These are phyloP conservation scores for Auricularia auricula-judae DNA, from an alignment of 768 basidiomycete genomes.

Conservation along the genomic window DNA sequence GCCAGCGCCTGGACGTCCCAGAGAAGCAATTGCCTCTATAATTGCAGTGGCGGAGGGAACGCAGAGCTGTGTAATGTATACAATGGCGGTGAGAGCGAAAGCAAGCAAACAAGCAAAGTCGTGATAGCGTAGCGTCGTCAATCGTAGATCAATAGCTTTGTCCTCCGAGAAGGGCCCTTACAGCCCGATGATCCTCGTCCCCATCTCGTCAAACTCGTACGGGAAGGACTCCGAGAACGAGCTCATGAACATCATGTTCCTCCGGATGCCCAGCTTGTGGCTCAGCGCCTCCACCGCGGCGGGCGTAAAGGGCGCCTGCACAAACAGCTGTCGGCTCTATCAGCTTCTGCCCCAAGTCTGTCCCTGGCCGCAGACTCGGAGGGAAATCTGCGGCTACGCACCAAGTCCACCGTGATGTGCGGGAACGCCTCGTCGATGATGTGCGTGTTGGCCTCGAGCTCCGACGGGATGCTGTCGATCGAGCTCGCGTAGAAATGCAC, in stretches of 20 bases:
- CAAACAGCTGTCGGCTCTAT: conserved; percentile 27
- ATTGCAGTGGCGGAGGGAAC: no score
- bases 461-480: conserved; percentile 42
- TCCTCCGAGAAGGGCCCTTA: neutral
- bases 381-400: conserved; percentile 16
- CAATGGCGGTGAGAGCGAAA: no score
- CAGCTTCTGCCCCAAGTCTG: neutral
- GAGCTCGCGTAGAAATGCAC: conserved; percentile 52
- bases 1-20: no score
- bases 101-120: neutral
- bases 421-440: conserved; percentile 58
- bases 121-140: neutral
- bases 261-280: conserved; percentile 35
- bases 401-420: conserved; percentile 50
- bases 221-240: conserved; percentile 12
- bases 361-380: neutral
- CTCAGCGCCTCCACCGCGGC: conserved; percentile 37
- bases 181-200: neutral
- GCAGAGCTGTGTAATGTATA: no score
- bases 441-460: conserved; percentile 62
- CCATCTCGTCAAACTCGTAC: neutral
- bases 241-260: conserved; percentile 51
- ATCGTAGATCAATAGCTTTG: neutral
- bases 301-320: conserved; percentile 34
- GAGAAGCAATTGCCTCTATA: no score